These are phyloP conservation scores for Bacidia rubella DNA, from an alignment of 495 filamentous ascomycete genomes.

Conservation along the genomic window DNA sequence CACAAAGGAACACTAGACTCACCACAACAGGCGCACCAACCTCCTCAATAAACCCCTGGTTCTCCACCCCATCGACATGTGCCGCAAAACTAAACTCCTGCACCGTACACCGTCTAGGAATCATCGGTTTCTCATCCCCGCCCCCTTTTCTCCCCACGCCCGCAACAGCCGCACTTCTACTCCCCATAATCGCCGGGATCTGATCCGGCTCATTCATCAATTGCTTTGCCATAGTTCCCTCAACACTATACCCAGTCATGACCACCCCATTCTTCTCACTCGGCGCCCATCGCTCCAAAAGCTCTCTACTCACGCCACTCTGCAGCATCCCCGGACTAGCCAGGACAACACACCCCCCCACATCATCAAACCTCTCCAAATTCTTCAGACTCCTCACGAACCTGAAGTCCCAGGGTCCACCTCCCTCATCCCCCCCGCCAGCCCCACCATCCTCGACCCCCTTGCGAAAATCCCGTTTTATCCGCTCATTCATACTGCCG, in stretches of 20 bases:
- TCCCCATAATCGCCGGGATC: slow-evolving; percentile 85
- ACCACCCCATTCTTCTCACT: slow-evolving; percentile 91
- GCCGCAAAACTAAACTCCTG: slow-evolving; percentile 91
- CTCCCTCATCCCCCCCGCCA: slow-evolving; percentile 52
- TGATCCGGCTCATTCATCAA: slow-evolving; percentile 85
- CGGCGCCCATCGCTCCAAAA: slow-evolving; percentile 91
- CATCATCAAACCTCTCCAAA: slow-evolving; percentile 89
- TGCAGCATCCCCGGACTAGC: slow-evolving; percentile 96
- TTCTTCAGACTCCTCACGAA: slow-evolving; percentile 82
- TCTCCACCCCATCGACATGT: slow-evolving; percentile 93
- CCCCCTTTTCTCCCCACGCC: slow-evolving; percentile 39
- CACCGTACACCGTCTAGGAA: slow-evolving; percentile 79
- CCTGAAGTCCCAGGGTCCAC: slow-evolving; percentile 92
- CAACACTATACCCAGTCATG: slow-evolving; percentile 94
- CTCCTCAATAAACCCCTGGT: slow-evolving; percentile 88
- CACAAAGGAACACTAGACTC: slow-evolving; percentile 25
- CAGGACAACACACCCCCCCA: slow-evolving; percentile 92
- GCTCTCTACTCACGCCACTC: slow-evolving; percentile 80
- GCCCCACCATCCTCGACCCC: slow-evolving; percentile 78
- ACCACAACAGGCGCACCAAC: slow-evolving; percentile 82
- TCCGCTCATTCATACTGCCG: slow-evolving; percentile 96
- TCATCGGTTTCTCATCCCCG: slow-evolving; percentile 65
- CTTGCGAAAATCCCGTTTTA: slow-evolving; percentile 77
- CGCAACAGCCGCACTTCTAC: slow-evolving; percentile 38
- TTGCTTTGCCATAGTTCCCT: slow-evolving; percentile 95